Evolutionary conservation across 2,329 filamentous ascomycete genomes (phyloP), one percentile per base, ranked within the genome.

Genomic region (Aspergillus felis): DNA sequence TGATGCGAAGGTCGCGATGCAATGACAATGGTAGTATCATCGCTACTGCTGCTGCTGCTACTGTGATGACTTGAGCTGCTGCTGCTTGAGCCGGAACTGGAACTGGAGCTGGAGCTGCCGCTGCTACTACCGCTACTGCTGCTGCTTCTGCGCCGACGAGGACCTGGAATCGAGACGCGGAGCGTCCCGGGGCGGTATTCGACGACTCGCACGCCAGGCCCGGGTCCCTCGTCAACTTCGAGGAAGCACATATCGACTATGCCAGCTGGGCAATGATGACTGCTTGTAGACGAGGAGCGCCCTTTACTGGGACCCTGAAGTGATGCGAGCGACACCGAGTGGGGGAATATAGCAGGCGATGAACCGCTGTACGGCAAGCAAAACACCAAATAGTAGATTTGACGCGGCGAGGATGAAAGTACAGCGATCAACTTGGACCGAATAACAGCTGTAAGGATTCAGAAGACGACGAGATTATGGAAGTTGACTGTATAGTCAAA

Each of bases 181-280:
- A 57, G 41, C 14, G 58, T 55, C 29, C 29, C 54, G 1, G 56
- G 46, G 10, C 54, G 57, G 14, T 57, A 63, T 54, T 62, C 56
- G 10, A 54, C 51, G 49, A 59, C 25, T 8, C 61, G 56, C 35
- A 64, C 48, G 4, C 53, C 56, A 29, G 53, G 61, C 6, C 24
- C 35, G 24, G 59, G 50, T 20, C 54, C 56, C n/a, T 61, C 56
- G 32, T 61, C 56, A 42, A 57, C 20, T 44, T 65, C 57, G 50
- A 59, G 35, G 51, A 65, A 63, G 50, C 63, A 64, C 63, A 65
- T 65, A 10, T 25, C 9, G n/a, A 29, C 20, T 14, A 20, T 14
- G 22, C 6, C n/a, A 24, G 24, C 22, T 20, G 10, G 10, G n/a
- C 4, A 7, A 20, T 24, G 42, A 10, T 14, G n/a, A 24, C 42